These are phyloP conservation scores for Melocanna baccifera DNA, from an alignment of 176 grass and related monocot species.

Conservation along the genomic window DNA sequence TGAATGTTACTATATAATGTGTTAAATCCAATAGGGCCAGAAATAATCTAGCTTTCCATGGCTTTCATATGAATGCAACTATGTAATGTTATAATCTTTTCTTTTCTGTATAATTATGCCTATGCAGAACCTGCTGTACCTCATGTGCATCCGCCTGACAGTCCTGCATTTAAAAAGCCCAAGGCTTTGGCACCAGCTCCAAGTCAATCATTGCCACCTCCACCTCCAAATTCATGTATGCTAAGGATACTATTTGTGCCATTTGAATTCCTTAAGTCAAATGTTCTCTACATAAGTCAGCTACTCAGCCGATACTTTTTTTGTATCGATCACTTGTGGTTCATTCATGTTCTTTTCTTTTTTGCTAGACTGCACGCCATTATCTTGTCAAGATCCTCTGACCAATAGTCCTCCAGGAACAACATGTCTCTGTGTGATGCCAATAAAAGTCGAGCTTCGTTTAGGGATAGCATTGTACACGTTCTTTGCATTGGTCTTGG, in stretches of 20 bases:
- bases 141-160: conserved; percentile 40
- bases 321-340: background rate
- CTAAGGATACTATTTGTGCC: conserved; percentile 10
- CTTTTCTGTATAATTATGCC: conserved; percentile 6
- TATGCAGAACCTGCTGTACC: conserved; percentile 52
- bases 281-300: background rate
- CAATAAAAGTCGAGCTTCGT: conserved; percentile 82
- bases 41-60: background rate
- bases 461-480: conserved; percentile 71
- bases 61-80: background rate
- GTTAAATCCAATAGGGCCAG: background rate
- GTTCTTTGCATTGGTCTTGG: conserved; percentile 81
- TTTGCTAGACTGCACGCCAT: conserved; percentile 65
- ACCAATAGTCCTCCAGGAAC: conserved; percentile 83
- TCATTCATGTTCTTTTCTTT: conserved; percentile 17
- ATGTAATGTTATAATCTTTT: background rate
- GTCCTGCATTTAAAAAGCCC: conserved; percentile 34
- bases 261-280: conserved; percentile 26
- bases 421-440: conserved; percentile 69
- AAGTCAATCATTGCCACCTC: conserved; percentile 49
- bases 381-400: conserved; percentile 61
- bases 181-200: conserved; percentile 44
- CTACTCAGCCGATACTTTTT: background rate
- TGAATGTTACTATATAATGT: no score
- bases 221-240: conserved; percentile 74